phyloP scores from a whole-genome alignment of 2,329 filamentous ascomycete genomes.

The Cryphonectria radicalis region DNA sequence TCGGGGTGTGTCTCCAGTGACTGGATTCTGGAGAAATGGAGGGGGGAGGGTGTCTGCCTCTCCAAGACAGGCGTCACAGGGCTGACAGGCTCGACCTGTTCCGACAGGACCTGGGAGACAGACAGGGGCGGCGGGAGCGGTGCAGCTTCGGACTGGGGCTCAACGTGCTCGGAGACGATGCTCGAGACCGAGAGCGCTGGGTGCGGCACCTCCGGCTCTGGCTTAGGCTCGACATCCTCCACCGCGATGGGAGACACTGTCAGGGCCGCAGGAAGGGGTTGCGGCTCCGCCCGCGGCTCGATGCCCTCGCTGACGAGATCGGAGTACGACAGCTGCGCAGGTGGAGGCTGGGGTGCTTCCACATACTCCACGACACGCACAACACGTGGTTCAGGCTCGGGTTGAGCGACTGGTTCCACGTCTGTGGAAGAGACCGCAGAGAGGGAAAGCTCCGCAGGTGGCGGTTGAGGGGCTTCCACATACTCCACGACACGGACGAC shows the following conservation, averaged over 20 bases:
- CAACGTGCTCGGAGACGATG: conserved; percentile 39
- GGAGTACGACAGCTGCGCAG: conserved; percentile 39
- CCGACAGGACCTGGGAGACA: conserved; percentile 40
- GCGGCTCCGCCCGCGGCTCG: conserved; percentile 40
- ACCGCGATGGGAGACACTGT: conserved; percentile 31
- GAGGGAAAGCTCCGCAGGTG: conserved; percentile 34
- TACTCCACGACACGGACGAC: conserved; percentile 29
- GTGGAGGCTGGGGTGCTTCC: conserved; percentile 27
- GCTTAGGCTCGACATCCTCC: conserved; percentile 35
- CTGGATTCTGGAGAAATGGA: conserved; percentile 46
- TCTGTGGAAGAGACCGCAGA: conserved; percentile 29
- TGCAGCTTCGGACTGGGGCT: conserved; percentile 35
- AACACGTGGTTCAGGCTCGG: conserved; percentile 30
- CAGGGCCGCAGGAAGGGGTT: conserved; percentile 28
- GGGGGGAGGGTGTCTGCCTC: conserved; percentile 29
- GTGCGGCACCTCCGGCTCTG: conserved; percentile 35
- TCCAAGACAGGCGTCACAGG: conserved; percentile 30
- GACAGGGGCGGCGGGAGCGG: conserved; percentile 32
- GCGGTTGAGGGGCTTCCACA: conserved; percentile 24
- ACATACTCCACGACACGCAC: conserved; percentile 31
- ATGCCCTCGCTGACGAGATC: conserved; percentile 42
- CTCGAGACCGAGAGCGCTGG: conserved; percentile 37
- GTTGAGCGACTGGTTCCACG: conserved; percentile 34
- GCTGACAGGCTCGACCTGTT: conserved; percentile 40
- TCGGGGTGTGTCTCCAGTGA: conserved; percentile 51